These are phyloP conservation scores for Fusarium penzigii DNA, from an alignment of 2,329 filamentous ascomycete species.

Conservation along the genomic window DNA sequence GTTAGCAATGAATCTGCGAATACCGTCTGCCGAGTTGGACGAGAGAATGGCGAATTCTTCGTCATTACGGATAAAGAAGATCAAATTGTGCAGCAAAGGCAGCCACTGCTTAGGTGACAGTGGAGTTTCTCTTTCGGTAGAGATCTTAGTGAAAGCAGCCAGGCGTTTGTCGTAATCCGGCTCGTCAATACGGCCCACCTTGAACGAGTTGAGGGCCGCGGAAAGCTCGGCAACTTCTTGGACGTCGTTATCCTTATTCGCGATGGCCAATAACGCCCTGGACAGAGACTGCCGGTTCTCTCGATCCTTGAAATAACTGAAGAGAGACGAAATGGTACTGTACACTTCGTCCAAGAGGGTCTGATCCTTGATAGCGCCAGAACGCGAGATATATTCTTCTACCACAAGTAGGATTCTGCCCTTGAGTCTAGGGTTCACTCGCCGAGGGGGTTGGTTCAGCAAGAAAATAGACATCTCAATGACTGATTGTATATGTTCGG, in stretches of 20 bases:
- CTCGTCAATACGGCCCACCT: conserved; percentile 72
- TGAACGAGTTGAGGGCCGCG: conserved; percentile 78
- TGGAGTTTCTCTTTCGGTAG: conserved; percentile 56
- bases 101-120: conserved; percentile 79
- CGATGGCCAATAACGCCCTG: conserved; percentile 70
- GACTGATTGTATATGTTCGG: conserved; percentile 72
- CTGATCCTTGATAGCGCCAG: conserved; percentile 44
- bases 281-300: conserved; percentile 74
- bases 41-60: conserved; percentile 85
- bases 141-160: conserved; percentile 72
- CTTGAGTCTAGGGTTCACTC: conserved; percentile 83
- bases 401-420: conserved; percentile 77
- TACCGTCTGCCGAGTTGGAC: conserved; percentile 75
- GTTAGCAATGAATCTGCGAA: conserved; percentile 76
- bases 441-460: conserved; percentile 79
- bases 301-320: conserved; percentile 86
- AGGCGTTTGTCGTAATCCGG: conserved; percentile 85
- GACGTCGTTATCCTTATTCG: conserved; percentile 62
- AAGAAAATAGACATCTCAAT: conserved; percentile 80
- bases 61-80: conserved; percentile 82
- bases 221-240: conserved; percentile 69
- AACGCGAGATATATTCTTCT: conserved; percentile 73
- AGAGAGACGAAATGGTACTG: conserved; percentile 75
- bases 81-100: conserved; percentile 83
- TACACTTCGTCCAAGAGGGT: conserved; percentile 66